Conservation (phyloP, 768 basidiomycete genomes). For the Kwoniella botswanensis region DNA sequence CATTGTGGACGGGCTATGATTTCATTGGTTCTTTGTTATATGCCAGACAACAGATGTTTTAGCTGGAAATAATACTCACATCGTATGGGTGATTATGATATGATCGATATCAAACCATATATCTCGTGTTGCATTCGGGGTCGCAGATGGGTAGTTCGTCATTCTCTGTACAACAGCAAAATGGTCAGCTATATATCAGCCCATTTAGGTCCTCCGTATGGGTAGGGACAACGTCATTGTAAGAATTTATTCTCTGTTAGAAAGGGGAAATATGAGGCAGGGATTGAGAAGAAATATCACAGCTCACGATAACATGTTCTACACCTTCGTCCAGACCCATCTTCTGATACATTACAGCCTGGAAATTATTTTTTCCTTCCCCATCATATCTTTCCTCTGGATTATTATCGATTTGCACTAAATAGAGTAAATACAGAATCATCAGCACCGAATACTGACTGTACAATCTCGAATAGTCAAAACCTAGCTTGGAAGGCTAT, state of each 20-base stretch:
- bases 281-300: neutral
- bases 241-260: too few species aligned
- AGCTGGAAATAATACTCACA: constrained; percentile 6
- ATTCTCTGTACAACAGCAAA: constrained; percentile 1
- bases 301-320: constrained; percentile 35
- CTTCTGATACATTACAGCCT: constrained; percentile 25
- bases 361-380: constrained; percentile 1
- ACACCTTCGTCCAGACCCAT: constrained; percentile 16
- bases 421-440: too few species aligned
- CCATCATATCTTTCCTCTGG: constrained; percentile 14
- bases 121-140: neutral
- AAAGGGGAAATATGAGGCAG: too few species aligned
- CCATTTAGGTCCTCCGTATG: neutral
- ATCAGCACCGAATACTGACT: too few species aligned
- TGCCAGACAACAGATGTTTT: neutral
- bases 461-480: too few species aligned
- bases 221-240: too few species aligned
- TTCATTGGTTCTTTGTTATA: neutral
- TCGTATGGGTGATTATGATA: constrained; percentile 16
- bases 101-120: constrained; percentile 23
- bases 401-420: constrained; percentile 9
- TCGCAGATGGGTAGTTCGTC: constrained; percentile 16
- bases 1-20: neutral
- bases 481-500: too few species aligned
- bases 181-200: neutral